Base-by-base conservation (phyloP, 495 filamentous ascomycete genomes). In the Apiosordaria backusii region DNA sequence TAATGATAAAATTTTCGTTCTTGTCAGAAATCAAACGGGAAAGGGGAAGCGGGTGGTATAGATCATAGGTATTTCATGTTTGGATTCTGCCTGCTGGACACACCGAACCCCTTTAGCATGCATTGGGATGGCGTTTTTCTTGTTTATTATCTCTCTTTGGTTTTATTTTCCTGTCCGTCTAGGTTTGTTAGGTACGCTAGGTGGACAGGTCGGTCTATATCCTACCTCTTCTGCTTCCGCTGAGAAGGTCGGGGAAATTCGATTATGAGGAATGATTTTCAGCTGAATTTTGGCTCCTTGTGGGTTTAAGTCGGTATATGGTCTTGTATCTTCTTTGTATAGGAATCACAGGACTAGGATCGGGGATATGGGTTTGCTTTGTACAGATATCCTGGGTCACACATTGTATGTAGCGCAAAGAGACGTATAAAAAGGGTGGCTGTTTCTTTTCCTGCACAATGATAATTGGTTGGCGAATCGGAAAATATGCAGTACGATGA, bases 1-100 rank as follows among this genome's bases (percentile, higher is more conserved):
- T 75, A 45, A 68, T 50, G 21, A 57, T 26, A 45, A 45, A 45
- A 13, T 13, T 45, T 13, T 45, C 35, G 9, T 1, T 45, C 16
- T 45, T 45, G 10, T 45, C 3, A 13, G 35, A n/a, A n/a, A n/a
- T 45, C 35, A 45, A 6, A 6, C 9, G 16, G 35, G 35, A 45
- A 45, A 45, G 35, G 35, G 35, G 7, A 29, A 29, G 27, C 27
- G 27, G 27, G 27, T 29, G 27, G 35, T 13, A 45, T 45, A 45
- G 35, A 45, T 45, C 35, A 45, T 45, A 13, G 35, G 35, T 57
- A 3, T 21, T 22, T 40, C 23, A 19, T 29, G 24, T 57, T 63
- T 67, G 35, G 35, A 45, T 45, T 45, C 16, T 45, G 13, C 35
- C 35, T 45, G 35, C 35, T 45, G 35, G 35, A 45, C 35, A 45